Evolutionary conservation across 352 stramenopile species (phyloP), one percentile per base, ranked within the genome.

Genomic region (Globisporangium viniferum): DNA sequence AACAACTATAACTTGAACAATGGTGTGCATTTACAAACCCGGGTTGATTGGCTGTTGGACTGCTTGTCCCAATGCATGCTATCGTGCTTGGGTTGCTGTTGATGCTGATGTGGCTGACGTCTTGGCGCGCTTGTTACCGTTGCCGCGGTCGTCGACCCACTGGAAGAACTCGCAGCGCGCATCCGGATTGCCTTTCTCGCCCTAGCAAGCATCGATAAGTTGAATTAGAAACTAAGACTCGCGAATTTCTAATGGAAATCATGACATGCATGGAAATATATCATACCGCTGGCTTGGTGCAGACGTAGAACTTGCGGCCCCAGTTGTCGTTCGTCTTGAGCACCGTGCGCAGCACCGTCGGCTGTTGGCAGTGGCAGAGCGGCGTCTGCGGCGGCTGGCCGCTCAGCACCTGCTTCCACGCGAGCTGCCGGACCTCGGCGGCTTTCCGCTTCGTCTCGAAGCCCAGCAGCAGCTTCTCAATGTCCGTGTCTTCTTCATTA

Each of bases 121-220:
- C 49, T 58, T 71, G 29, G 9, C 67, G 39, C 54, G 20, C 29
- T 68, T 69, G 46, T 70, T 78, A 27, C 44, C 61, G 8, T 49
- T 59, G 59, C 59, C 46, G 66, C 77, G 79, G 24, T 70, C 76
- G 49, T 90, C 73, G 9, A 76, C 78, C 89, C 89, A 97, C 67
- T 92, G 81, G 66, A 97, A 97, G 66, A 92, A 95, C 54, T 97
- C 84, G 63, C 89, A 97, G 3, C 87, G 72, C 7, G 85, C 89
- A 8, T 93, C 79, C 1, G 83, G 82, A 71, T 95, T 79, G 10
- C 84, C 78, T 60, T 88, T 89, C 59, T 93, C 87, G n/a, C 88
- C 88, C 86, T 94, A 59, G 53, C 14, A 39, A 36, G 41, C 53
- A 20, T 27, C 51, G 20, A 51, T 20, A 27, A 12, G n/a, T 46